Evolutionary conservation across 805 yeast genomes (phyloP).

Genomic region (Metschnikowia bowlesiae): DNA sequence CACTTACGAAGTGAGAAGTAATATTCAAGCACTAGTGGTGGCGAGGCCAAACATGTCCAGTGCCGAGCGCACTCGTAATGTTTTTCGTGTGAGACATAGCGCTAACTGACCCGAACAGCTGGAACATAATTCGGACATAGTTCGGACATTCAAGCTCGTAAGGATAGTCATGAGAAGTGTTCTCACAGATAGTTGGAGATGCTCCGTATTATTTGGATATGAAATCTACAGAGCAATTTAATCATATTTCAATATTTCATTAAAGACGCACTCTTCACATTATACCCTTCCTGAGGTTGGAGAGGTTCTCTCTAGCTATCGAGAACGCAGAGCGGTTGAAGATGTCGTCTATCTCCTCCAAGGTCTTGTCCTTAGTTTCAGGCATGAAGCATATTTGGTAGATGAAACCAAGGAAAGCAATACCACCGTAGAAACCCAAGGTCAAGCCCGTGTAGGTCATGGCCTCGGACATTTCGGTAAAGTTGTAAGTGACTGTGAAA

Average conservation of each 20-base stretch:
- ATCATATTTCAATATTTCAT: neutral
- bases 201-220: neutral
- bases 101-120: too few species aligned
- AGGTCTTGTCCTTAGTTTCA: constrained; percentile 66
- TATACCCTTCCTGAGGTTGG: constrained; percentile 24
- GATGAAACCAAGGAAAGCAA: constrained; percentile 53
- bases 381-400: constrained; percentile 58
- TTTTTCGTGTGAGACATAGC: too few species aligned
- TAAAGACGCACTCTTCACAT: constrained; percentile 3
- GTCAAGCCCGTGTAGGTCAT: constrained; percentile 61
- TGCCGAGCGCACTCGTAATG: too few species aligned
- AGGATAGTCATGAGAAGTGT: too few species aligned
- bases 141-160: too few species aligned
- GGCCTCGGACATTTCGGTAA: constrained; percentile 50
- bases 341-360: constrained; percentile 67
- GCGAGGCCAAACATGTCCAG: too few species aligned
- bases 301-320: constrained; percentile 32
- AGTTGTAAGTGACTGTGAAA: constrained; percentile 62
- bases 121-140: too few species aligned
- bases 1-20: too few species aligned
- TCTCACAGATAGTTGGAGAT: too few species aligned
- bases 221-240: neutral
- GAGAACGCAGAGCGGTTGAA: constrained; percentile 46
- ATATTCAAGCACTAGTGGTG: too few species aligned
- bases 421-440: constrained; percentile 64